These are phyloP conservation scores for Microdochium trichocladiopsis DNA, from an alignment of 2,329 filamentous ascomycete species.

Conservation along the genomic window DNA sequence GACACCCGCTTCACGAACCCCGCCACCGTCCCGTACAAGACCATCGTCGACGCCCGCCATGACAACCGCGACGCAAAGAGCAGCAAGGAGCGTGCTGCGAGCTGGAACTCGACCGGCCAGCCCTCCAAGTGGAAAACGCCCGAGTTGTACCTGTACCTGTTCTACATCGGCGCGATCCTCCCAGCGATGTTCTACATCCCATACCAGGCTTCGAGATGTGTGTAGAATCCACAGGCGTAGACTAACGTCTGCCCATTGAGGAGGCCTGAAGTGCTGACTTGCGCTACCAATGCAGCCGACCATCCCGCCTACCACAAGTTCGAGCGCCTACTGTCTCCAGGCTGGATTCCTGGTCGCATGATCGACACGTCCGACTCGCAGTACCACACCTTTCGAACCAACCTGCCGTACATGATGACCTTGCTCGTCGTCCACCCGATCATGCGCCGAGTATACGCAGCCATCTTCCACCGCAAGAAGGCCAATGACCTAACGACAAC, in stretches of 20 bases:
- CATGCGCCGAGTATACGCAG: conserved; percentile 65
- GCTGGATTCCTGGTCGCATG: conserved; percentile 89
- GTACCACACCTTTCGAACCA: conserved; percentile 77
- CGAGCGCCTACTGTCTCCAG: conserved; percentile 61
- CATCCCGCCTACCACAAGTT: conserved; percentile 78
- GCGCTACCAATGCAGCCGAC: conserved; percentile 46
- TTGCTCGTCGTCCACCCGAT: conserved; percentile 76
- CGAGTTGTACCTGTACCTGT: conserved; percentile 79
- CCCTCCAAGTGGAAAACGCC: conserved; percentile 76
- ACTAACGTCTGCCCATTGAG: background rate
- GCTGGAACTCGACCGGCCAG: conserved; percentile 36
- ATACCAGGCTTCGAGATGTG: conserved; percentile 78
- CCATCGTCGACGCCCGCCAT: conserved; percentile 42
- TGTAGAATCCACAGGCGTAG: too few relatives aligned
- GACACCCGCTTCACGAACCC: conserved; percentile 60
- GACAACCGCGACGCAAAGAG: conserved; percentile 27
- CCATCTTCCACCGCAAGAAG: conserved; percentile 33
- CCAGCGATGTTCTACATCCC: conserved; percentile 90
- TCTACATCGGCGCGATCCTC: conserved; percentile 58
- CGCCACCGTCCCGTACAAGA: conserved; percentile 59
- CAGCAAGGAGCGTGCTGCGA: conserved; percentile 31
- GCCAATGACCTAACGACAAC: conserved; percentile 13
- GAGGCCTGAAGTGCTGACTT: background rate
- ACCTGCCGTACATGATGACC: conserved; percentile 72
- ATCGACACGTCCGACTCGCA: conserved; percentile 89